Conservation (phyloP, 2,329 filamentous ascomycete genomes). For the Aspergillus persii region DNA sequence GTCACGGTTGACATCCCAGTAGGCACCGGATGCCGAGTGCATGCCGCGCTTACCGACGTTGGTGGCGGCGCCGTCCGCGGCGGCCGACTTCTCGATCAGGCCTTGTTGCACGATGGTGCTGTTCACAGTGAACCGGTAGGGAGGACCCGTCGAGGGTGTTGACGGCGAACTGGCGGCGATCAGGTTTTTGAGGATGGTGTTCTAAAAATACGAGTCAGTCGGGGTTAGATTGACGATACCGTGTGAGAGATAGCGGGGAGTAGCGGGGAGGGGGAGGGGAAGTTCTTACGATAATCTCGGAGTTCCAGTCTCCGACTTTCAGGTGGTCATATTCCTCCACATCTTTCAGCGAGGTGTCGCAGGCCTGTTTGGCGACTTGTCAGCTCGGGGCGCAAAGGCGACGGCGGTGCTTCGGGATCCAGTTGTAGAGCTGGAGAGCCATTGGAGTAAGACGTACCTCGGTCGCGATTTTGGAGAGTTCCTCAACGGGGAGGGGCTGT, state of each 20-base stretch:
- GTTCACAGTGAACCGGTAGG: slow-evolving; percentile 95
- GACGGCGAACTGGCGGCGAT: slow-evolving; percentile 42
- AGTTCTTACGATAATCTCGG: slow-evolving; percentile 76
- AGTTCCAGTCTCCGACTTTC: slow-evolving; percentile 86
- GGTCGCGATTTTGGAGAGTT: slow-evolving; percentile 80
- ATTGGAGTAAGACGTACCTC: slow-evolving; percentile 59
- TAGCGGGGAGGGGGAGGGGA: not conserved
- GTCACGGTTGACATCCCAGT: slow-evolving; percentile 53
- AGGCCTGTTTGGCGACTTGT: slow-evolving; percentile 62
- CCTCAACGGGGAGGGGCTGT: slow-evolving; percentile 71
- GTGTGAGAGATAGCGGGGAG: not conserved
- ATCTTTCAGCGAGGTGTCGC: slow-evolving; percentile 70
- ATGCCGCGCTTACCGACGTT: slow-evolving; percentile 76
- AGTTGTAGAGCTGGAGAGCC: not conserved
- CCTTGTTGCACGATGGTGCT: slow-evolving; percentile 95
- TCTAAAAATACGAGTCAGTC: slow-evolving; percentile 24
- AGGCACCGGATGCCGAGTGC: slow-evolving; percentile 51
- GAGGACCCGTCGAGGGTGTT: slow-evolving; percentile 43
- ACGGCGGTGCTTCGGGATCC: slow-evolving; percentile 2
- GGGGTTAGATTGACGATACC: not conserved
- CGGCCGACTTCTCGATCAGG: slow-evolving; percentile 53
- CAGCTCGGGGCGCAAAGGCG: slow-evolving; percentile 3
- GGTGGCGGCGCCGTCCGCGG: slow-evolving; percentile 55
- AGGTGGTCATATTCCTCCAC: slow-evolving; percentile 83
- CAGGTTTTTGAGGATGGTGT: slow-evolving; percentile 41